These are phyloP conservation scores for Gastrolobium bilobum DNA, from an alignment of 306 rosid genomes.

Conservation along the genomic window DNA sequence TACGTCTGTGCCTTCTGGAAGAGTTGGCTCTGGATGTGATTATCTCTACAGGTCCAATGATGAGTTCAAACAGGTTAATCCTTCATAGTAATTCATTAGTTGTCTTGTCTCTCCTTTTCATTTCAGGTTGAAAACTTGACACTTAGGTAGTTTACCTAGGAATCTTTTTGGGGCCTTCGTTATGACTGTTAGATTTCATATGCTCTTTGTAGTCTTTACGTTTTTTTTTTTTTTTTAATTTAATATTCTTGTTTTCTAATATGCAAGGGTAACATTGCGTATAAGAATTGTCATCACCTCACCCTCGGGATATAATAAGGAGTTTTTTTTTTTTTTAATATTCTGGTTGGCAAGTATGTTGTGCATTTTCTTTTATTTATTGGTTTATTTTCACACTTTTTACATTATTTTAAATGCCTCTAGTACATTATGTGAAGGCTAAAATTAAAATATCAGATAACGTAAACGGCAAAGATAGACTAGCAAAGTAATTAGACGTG, in stretches of 20 bases:
- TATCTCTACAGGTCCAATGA: constrained; percentile 80
- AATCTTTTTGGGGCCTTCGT: constrained; percentile 11
- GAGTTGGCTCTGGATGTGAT: constrained; percentile 89
- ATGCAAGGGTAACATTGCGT: too few relatives aligned
- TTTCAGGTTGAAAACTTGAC: constrained; percentile 24
- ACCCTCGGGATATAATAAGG: too few relatives aligned
- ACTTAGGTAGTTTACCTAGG: not conserved
- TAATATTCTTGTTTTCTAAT: too few relatives aligned
- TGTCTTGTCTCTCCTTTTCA: not conserved
- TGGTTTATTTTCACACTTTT: not conserved
- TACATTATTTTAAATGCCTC: not conserved
- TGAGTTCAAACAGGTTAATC: constrained; percentile 87
- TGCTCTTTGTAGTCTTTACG: not conserved
- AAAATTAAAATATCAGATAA: not conserved
- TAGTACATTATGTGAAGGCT: not conserved
- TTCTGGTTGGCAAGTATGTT: constrained; percentile 21
- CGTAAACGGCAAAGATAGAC: not conserved
- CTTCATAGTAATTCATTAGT: constrained; percentile 1
- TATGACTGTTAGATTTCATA: constrained; percentile 19
- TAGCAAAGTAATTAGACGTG: not conserved
- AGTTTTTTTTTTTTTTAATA: not conserved
- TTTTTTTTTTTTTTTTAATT: not conserved
- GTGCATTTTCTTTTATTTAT: not conserved
- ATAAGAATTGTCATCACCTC: too few relatives aligned
- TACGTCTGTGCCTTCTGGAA: constrained; percentile 95